These are phyloP conservation scores for Yamadazyma olivae DNA, from an alignment of 805 yeast genomes.

Conservation along the genomic window DNA sequence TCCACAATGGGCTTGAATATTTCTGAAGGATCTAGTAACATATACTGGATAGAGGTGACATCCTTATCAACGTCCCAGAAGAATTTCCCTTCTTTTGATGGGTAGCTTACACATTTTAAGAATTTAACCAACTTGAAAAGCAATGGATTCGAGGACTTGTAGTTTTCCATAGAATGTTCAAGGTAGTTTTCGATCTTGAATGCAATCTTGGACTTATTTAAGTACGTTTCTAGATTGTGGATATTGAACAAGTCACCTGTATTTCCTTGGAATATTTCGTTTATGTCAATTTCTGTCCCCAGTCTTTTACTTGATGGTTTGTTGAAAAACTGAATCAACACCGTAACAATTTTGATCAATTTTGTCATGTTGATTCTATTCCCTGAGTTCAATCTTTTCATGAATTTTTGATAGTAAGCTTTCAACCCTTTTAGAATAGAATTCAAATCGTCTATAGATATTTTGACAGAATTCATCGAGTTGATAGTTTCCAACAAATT, in stretches of 20 bases:
- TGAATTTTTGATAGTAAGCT: constrained; percentile 56
- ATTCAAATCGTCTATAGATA: constrained; percentile 49
- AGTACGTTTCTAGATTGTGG: constrained; percentile 61
- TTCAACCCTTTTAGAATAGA: constrained; percentile 47
- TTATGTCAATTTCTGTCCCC: constrained; percentile 52
- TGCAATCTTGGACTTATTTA: constrained; percentile 70
- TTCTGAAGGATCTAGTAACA: constrained; percentile 76
- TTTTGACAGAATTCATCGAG: constrained; percentile 59
- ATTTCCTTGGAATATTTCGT: constrained; percentile 53
- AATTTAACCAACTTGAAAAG: constrained; percentile 67
- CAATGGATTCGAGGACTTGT: constrained; percentile 38
- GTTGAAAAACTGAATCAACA: constrained; percentile 48
- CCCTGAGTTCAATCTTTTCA: constrained; percentile 61
- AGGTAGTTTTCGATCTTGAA: constrained; percentile 77
- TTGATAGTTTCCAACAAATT: constrained; percentile 77
- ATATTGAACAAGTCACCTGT: constrained; percentile 73
- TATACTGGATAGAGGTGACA: constrained; percentile 50
- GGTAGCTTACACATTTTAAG: constrained; percentile 62
- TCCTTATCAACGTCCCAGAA: constrained; percentile 52
- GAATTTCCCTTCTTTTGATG: constrained; percentile 74
- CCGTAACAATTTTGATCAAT: constrained; percentile 52
- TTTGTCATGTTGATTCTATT: constrained; percentile 71
- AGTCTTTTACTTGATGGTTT: constrained; percentile 29
- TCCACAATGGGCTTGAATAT: constrained; percentile 64
- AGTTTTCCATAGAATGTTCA: constrained; percentile 21